Evolutionary conservation across 176 grass and related monocot species (phyloP).

Genomic region (Bothriochloa decipiens): DNA sequence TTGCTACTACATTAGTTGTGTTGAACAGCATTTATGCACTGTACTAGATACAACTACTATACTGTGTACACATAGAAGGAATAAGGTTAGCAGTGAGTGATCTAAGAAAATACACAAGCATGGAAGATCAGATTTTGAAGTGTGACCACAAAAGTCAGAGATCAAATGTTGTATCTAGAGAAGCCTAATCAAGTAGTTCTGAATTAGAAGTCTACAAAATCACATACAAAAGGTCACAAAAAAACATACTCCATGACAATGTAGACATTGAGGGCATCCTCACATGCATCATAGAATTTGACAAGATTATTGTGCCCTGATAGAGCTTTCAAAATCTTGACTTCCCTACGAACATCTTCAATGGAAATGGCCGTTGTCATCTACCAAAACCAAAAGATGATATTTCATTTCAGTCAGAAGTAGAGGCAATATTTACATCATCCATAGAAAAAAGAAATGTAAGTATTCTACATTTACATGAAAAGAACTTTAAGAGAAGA

Average conservation of each 20-base stretch:
- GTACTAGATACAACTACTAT: constrained; percentile 13
- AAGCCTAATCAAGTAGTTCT: constrained; percentile 4
- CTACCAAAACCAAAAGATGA: constrained; percentile 52
- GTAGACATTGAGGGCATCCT: constrained; percentile 99
- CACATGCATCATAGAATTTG: constrained; percentile 99
- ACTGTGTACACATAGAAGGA: not conserved
- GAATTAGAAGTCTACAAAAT: constrained; percentile 26
- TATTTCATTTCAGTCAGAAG: constrained; percentile 19
- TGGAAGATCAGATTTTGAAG: not conserved
- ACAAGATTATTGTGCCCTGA: constrained; percentile 95
- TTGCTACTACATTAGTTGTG: constrained; percentile 2
- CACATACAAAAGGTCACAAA: constrained; percentile 44
- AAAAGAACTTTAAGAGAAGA: not conserved
- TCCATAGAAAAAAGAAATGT: not conserved
- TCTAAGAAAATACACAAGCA: not conserved
- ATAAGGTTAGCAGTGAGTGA: constrained; percentile 14
- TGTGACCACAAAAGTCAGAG: not conserved
- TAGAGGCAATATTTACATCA: not conserved
- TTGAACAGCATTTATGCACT: constrained; percentile 23
- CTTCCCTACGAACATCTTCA: constrained; percentile 97
- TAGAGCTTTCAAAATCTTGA: constrained; percentile 99
- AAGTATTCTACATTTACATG: not conserved
- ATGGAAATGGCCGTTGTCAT: constrained; percentile 99
- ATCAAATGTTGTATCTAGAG: constrained; percentile 29
- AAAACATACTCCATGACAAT: constrained; percentile 99